Percentiles rank a stretch among this genome's conserved stretches.
These are phyloP conservation scores for Entomophthora muscae DNA, from an alignment of 371 early-diverging fungal species.

Conservation along the genomic window DNA sequence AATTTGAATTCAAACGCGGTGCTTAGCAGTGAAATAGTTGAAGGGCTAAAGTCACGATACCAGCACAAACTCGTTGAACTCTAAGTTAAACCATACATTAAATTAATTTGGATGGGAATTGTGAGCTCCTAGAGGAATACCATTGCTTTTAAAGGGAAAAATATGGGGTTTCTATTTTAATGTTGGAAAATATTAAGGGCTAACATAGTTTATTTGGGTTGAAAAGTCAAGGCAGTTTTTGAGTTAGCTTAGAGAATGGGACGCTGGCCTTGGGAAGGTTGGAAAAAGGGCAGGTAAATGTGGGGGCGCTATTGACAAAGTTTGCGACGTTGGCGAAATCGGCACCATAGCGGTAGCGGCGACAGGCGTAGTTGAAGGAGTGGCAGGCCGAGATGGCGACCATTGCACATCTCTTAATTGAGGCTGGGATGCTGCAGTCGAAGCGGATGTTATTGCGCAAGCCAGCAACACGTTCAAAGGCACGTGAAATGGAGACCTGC, in stretches of 20 bases:
- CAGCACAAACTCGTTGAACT: too few relatives aligned
- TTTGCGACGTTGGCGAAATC: not conserved
- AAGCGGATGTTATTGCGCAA: not conserved
- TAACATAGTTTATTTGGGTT: too few relatives aligned
- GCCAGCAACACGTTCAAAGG: conserved; percentile 9
- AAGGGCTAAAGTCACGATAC: too few relatives aligned
- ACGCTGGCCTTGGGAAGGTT: not conserved
- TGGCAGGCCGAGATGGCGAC: not conserved
- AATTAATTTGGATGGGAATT: too few relatives aligned
- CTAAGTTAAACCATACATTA: too few relatives aligned
- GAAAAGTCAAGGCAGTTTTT: too few relatives aligned
- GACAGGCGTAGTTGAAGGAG: not conserved
- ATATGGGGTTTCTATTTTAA: too few relatives aligned
- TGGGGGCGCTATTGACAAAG: not conserved
- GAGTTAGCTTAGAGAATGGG: not conserved
- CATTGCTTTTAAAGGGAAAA: too few relatives aligned
- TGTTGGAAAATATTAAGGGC: too few relatives aligned
- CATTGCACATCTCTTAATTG: not conserved
- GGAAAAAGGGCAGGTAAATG: not conserved
- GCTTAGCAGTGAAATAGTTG: too few relatives aligned
- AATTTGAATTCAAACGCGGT: too few relatives aligned
- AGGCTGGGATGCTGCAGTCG: not conserved
- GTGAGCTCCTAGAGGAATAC: too few relatives aligned
- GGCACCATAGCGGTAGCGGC: not conserved
- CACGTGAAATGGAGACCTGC: conserved; percentile 13